These are phyloP conservation scores for Penicillium sp. DNA, from an alignment of 2,329 filamentous ascomycete genomes.

Conservation along the genomic window DNA sequence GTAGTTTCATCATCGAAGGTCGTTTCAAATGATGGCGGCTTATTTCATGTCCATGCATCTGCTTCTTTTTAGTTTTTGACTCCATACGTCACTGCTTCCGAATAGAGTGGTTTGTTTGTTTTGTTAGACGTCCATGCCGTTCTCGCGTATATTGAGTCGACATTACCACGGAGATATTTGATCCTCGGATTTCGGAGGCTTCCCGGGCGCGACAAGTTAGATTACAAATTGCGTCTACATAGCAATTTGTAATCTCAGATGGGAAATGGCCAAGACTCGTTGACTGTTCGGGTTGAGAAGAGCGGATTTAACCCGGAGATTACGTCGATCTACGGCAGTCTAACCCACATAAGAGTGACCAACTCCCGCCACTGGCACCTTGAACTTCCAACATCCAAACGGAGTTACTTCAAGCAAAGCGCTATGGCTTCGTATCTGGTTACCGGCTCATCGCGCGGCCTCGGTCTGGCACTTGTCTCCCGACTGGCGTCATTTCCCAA, in stretches of 20 bases:
- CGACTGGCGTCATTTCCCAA: conserved; percentile 32
- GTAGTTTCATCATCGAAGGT: background rate
- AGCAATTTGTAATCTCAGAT: too few species aligned
- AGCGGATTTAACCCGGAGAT: conserved; percentile 1
- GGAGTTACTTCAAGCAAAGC: background rate
- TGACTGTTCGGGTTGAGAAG: background rate
- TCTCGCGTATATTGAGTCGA: background rate
- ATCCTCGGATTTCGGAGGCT: background rate
- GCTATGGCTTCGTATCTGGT: conserved; percentile 39
- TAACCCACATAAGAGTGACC: background rate
- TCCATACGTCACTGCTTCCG: too few species aligned
- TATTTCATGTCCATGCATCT: background rate
- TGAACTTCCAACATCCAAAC: background rate
- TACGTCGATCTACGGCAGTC: background rate
- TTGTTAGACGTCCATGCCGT: background rate
- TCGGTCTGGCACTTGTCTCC: conserved; percentile 36
- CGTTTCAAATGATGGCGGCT: background rate
- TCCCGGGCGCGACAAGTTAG: background rate
- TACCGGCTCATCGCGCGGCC: conserved; percentile 37
- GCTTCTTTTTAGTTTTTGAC: background rate
- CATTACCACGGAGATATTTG: background rate
- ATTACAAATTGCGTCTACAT: background rate
- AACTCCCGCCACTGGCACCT: background rate
- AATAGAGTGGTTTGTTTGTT: background rate
- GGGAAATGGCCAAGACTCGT: too few species aligned